phyloP scores from a whole-genome alignment of 306 rosid genomes.

The Cyamopsis tetragonoloba region DNA sequence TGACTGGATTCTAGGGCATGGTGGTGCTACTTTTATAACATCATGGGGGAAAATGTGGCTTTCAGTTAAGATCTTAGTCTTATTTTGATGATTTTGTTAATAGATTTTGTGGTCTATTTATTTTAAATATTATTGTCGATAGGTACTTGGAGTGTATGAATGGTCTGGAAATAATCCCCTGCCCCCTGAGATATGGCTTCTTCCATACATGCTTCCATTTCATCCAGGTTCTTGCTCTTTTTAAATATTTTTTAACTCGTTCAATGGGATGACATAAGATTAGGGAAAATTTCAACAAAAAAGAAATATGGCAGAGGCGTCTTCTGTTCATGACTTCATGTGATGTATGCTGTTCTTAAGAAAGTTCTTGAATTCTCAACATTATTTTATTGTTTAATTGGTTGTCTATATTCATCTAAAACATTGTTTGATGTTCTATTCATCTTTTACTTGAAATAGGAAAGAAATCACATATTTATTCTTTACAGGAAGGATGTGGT shows the following conservation, averaged over 20 bases:
- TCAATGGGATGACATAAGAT: constrained; percentile 8
- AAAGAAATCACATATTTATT: constrained; percentile 1
- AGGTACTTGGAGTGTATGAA: constrained; percentile 86
- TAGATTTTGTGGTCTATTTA: background rate
- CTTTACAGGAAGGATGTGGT: constrained; percentile 93
- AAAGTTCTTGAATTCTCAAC: constrained; percentile 9
- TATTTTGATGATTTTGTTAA: constrained; percentile 9
- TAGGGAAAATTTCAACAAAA: background rate
- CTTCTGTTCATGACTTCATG: constrained; percentile 7
- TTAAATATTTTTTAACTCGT: constrained; percentile 8
- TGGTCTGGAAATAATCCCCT: constrained; percentile 97
- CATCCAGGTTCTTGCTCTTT: constrained; percentile 70
- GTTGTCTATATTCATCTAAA: background rate
- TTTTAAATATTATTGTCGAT: constrained; percentile 18
- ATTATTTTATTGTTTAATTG: constrained; percentile 10
- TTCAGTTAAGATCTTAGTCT: constrained; percentile 56
- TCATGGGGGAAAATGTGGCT: constrained; percentile 99
- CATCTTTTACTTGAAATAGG: constrained; percentile 11
- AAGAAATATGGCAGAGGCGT: background rate
- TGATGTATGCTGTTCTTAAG: constrained; percentile 9
- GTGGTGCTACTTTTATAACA: constrained; percentile 72
- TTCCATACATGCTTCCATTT: constrained; percentile 67
- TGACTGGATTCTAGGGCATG: constrained; percentile 77
- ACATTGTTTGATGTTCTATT: constrained; percentile 3
- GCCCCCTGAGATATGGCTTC: constrained; percentile 95